Conservation (phyloP, 495 filamentous ascomycete species). For the Daldinia grandis region DNA sequence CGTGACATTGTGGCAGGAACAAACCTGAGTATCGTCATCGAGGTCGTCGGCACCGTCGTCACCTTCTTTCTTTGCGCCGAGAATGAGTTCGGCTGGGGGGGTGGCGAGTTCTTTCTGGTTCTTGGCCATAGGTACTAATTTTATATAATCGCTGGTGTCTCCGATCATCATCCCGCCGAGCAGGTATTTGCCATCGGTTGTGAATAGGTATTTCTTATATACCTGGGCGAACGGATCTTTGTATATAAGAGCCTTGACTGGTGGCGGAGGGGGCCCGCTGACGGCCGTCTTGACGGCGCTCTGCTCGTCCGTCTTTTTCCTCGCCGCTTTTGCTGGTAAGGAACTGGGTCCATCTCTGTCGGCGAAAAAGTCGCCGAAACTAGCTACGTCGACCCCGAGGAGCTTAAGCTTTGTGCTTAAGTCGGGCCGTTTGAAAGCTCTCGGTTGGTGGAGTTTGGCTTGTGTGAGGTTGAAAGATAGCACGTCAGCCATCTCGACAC, state of each 20-base stretch:
- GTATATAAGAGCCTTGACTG: conserved; percentile 89
- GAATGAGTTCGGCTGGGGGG: conserved; percentile 87
- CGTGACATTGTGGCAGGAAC: conserved; percentile 94
- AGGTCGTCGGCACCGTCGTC: conserved; percentile 69
- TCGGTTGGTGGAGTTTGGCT: conserved; percentile 71
- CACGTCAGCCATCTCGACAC: conserved; percentile 96
- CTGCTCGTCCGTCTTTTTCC: conserved; percentile 51
- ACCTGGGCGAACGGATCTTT: conserved; percentile 93
- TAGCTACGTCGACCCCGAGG: conserved; percentile 91
- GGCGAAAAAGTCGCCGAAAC: conserved; percentile 96
- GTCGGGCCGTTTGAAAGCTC: conserved; percentile 84
- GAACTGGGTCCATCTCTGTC: conserved; percentile 86
- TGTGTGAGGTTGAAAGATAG: conserved; percentile 95
- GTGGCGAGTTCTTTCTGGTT: conserved; percentile 83
- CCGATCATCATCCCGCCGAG: conserved; percentile 99
- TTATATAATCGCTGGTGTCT: conserved; percentile 93
- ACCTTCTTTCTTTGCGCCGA: conserved; percentile 77
- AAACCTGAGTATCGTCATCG: conserved; percentile 88
- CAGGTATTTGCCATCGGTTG: conserved; percentile 89
- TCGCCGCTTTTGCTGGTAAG: conserved; percentile 63
- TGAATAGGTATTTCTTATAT: conserved; percentile 97
- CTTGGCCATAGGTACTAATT: conserved; percentile 94
- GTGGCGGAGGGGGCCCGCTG: conserved; percentile 34
- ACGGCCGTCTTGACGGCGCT: conserved; percentile 55
- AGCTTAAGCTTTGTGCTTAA: conserved; percentile 95